A percentile compares a stretch with the other conserved stretches of the same genome.
phyloP scores from a whole-genome alignment of 176 grass and related monocot genomes.

The Poa pratensis region DNA sequence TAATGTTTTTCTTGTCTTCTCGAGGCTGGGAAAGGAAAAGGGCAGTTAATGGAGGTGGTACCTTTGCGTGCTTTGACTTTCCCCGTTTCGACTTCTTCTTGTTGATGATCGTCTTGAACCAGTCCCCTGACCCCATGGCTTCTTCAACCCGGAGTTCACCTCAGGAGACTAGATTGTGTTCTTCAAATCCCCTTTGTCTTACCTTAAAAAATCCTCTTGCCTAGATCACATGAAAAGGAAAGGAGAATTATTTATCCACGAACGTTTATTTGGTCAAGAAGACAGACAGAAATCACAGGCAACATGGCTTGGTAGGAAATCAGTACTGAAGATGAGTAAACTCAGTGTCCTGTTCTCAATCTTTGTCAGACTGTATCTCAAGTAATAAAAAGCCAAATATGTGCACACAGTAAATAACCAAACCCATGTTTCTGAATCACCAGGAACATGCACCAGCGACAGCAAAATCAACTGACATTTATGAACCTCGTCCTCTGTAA shows the following conservation, averaged over 20 bases:
- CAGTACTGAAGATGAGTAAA: neutral
- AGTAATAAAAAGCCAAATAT: neutral
- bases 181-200: neutral
- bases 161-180: constrained; percentile 29
- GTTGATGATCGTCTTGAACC: constrained; percentile 89
- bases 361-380: neutral
- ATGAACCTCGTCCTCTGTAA: neutral
- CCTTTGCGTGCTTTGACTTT: constrained; percentile 68
- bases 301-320: constrained; percentile 17
- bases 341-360: constrained; percentile 26
- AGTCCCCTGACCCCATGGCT: constrained; percentile 85
- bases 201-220: neutral
- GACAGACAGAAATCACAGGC: constrained; percentile 1
- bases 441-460: neutral
- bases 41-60: constrained; percentile 25
- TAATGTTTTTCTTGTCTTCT: neutral
- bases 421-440: neutral
- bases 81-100: constrained; percentile 76
- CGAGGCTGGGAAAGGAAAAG: constrained; percentile 18
- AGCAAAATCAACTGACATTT: neutral
- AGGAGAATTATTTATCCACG: neutral
- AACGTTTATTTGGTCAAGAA: neutral
- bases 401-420: neutral
- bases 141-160: constrained; percentile 26
- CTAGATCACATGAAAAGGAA: constrained; percentile 36